phyloP scores from a whole-genome alignment of 805 yeast species.

The Cyberlindnera nakhonratchasimensis region DNA sequence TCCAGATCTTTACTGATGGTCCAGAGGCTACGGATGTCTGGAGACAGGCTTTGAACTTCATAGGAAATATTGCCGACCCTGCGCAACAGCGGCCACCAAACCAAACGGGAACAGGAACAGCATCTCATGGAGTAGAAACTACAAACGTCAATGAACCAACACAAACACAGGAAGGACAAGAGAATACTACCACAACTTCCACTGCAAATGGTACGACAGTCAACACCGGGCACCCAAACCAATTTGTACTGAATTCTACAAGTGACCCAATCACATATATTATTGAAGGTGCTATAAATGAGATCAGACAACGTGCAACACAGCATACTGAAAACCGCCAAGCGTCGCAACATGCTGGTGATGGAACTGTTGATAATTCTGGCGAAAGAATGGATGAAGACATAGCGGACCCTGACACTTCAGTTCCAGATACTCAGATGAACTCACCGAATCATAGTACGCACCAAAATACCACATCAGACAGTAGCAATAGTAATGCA shows the following conservation, averaged over 20 bases:
- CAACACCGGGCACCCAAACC: too few relatives aligned
- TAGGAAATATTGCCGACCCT: slow-evolving; percentile 8
- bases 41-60: slow-evolving; percentile 12
- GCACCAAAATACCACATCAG: too few relatives aligned
- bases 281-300: background rate
- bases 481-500: slow-evolving; percentile 3
- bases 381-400: slow-evolving; percentile 11
- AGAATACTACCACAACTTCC: slow-evolving; percentile 6
- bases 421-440: slow-evolving; percentile 2
- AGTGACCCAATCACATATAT: too few relatives aligned
- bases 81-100: background rate
- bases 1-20: slow-evolving; percentile 9
- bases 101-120: slow-evolving; percentile 1
- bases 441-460: background rate
- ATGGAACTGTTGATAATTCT: background rate
- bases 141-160: slow-evolving; percentile 2
- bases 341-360: background rate
- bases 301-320: background rate
- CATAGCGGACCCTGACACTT: slow-evolving; percentile 11
- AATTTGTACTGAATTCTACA: too few relatives aligned
- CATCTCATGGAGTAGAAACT: slow-evolving; percentile 1
- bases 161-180: too few relatives aligned
- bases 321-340: background rate
- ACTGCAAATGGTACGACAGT: slow-evolving; percentile 1
- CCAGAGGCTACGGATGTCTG: slow-evolving; percentile 9